These are phyloP conservation scores for Wallemia hederae DNA, from an alignment of 1,284 basidiomycete species.

Conservation along the genomic window DNA sequence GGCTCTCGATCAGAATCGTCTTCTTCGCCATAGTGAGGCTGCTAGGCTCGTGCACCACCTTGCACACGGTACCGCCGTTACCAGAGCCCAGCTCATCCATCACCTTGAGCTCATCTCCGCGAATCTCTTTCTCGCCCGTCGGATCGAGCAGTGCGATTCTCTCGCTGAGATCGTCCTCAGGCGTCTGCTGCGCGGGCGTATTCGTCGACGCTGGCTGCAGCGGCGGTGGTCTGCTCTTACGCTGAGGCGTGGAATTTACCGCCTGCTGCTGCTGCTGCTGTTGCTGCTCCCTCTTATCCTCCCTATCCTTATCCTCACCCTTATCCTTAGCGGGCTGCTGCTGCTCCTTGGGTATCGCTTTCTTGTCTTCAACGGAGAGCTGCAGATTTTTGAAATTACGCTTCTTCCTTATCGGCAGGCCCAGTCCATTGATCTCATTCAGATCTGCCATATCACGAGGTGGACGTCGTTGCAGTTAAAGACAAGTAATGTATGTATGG, in stretches of 20 bases:
- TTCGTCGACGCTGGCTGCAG: background rate
- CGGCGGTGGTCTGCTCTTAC: background rate
- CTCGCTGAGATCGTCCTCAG: background rate
- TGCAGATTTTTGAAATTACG: conserved; percentile 47
- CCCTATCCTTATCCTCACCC: too few relatives aligned
- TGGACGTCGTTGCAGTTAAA: background rate
- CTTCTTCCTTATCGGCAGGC: conserved; percentile 23
- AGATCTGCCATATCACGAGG: background rate
- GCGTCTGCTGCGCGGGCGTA: background rate
- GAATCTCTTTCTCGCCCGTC: conserved; percentile 28
- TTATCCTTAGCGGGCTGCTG: too few relatives aligned
- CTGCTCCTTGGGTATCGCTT: background rate
- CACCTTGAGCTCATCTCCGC: conserved; percentile 48
- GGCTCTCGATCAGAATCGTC: conserved; percentile 85
- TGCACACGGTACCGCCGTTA: conserved; percentile 91
- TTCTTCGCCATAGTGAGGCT: conserved; percentile 81
- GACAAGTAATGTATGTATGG: background rate
- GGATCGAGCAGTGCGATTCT: background rate
- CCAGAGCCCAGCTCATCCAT: conserved; percentile 73
- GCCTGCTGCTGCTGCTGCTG: background rate
- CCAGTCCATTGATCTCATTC: background rate
- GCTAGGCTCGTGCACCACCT: conserved; percentile 73
- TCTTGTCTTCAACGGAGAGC: conserved; percentile 18
- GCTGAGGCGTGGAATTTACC: background rate
- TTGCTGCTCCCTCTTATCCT: background rate